phyloP scores from a whole-genome alignment of 2,329 filamentous ascomycete species.

The Penicillium glabrum region DNA sequence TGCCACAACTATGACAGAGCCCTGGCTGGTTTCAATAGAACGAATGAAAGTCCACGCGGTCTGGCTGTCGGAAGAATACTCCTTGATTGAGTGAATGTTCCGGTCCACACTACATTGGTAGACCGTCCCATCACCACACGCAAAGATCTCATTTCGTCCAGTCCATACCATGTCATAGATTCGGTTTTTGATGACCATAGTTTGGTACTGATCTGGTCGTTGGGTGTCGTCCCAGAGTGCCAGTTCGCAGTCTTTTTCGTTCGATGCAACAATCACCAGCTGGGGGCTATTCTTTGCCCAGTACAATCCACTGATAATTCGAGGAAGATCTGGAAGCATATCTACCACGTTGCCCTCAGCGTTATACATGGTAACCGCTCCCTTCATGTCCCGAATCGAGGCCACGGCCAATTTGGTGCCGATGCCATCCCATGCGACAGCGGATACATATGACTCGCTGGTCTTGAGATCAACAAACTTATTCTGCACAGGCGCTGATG shows the following conservation, averaged over 20 bases:
- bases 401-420: slow-evolving; percentile 49
- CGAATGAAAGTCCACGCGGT: slow-evolving; percentile 45
- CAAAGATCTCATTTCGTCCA: slow-evolving; percentile 36
- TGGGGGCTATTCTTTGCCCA: slow-evolving; percentile 42
- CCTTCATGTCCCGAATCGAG: slow-evolving; percentile 44
- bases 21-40: slow-evolving; percentile 28
- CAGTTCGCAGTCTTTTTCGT: slow-evolving; percentile 41
- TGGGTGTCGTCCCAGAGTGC: slow-evolving; percentile 45
- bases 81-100: slow-evolving; percentile 38
- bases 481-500: slow-evolving; percentile 30
- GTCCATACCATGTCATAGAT: slow-evolving; percentile 47
- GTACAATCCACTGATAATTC: slow-evolving; percentile 44
- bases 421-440: slow-evolving; percentile 47
- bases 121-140: slow-evolving; percentile 40
- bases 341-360: slow-evolving; percentile 45
- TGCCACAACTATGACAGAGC: slow-evolving; percentile 40
- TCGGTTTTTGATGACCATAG: slow-evolving; percentile 36
- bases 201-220: slow-evolving; percentile 38
- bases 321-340: slow-evolving; percentile 45
- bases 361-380: slow-evolving; percentile 47
- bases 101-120: slow-evolving; percentile 42
- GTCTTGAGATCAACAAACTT: slow-evolving; percentile 37
- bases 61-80: slow-evolving; percentile 30
- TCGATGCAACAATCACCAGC: slow-evolving; percentile 46
- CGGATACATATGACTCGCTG: slow-evolving; percentile 40